Percentiles rank a stretch among this genome's conserved stretches.
These are phyloP conservation scores for Sphaerulina vaccinii DNA, from an alignment of 2,329 filamentous ascomycete species.

Conservation along the genomic window DNA sequence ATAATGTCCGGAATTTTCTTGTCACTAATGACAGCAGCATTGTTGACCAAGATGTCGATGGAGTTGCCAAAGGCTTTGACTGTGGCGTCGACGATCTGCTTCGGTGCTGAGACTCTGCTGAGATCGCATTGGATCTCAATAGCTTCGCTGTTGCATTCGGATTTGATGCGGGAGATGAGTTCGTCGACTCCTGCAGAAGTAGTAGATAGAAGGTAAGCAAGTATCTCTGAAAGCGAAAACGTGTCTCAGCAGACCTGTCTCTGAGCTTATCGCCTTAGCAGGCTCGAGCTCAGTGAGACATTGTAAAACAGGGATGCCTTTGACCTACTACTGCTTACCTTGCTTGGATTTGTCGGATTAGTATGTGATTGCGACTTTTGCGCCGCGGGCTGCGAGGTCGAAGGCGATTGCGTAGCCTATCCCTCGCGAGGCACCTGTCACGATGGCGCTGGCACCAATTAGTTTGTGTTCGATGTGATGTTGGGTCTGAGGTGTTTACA, in stretches of 20 bases:
- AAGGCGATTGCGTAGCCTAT: conserved; percentile 51
- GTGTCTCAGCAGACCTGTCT: too few species aligned
- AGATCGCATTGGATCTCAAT: conserved; percentile 45
- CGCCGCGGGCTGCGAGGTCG: conserved; percentile 49
- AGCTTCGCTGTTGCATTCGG: conserved; percentile 39
- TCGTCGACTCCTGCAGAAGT: conserved; percentile 35
- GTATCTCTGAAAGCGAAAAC: too few species aligned
- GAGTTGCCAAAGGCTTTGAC: conserved; percentile 39
- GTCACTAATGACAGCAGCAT: conserved; percentile 33
- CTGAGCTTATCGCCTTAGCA: too few species aligned
- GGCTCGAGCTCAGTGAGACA: too few species aligned
- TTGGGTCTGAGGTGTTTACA: conserved; percentile 13
- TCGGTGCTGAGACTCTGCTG: conserved; percentile 35
- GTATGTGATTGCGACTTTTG: conserved; percentile 48
- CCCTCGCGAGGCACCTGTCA: conserved; percentile 52
- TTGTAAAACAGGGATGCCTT: too few species aligned
- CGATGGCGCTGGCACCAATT: conserved; percentile 43
- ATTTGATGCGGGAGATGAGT: conserved; percentile 39
- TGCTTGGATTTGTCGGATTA: conserved; percentile 42
- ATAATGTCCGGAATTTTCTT: conserved; percentile 40
- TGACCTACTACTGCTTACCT: too few species aligned
- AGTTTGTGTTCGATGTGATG: conserved; percentile 11
- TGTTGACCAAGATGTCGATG: conserved; percentile 48
- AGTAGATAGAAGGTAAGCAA: too few species aligned
- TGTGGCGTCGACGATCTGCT: conserved; percentile 41